phyloP scores from a whole-genome alignment of 139 green algal species.

The Raphidocelis subcapitata region DNA sequence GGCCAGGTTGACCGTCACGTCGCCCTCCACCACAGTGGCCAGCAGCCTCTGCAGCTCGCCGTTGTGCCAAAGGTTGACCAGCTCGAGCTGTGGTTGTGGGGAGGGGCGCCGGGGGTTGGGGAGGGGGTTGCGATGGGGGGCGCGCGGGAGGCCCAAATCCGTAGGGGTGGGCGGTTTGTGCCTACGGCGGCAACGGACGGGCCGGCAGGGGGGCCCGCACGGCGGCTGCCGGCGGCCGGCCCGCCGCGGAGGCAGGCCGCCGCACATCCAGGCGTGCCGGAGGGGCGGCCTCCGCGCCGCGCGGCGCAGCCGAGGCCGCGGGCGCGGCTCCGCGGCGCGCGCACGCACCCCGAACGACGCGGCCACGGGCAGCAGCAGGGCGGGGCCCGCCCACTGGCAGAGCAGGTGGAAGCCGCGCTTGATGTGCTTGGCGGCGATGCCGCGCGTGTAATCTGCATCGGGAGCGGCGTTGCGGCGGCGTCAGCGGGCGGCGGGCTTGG shows the following conservation, averaged over 20 bases:
- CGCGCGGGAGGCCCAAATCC: no score
- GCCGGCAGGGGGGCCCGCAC: no score
- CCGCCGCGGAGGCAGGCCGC: no score
- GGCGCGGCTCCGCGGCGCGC: no score
- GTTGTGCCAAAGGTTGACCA: not conserved
- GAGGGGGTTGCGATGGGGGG: not conserved
- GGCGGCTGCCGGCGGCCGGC: no score
- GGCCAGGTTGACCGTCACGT: not conserved
- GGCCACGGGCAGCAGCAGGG: not conserved
- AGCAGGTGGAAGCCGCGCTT: not conserved
- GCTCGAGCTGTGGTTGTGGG: conserved; percentile 6
- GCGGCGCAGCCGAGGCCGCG: no score
- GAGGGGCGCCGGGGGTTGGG: not conserved
- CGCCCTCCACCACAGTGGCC: not conserved
- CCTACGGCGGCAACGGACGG: no score
- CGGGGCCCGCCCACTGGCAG: not conserved
- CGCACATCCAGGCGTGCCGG: no score
- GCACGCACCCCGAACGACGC: not conserved
- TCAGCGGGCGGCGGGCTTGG: no score
- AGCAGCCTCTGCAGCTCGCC: not conserved
- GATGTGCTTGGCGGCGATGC: conserved; percentile 4
- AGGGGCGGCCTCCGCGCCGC: not conserved
- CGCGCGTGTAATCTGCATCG: conserved; percentile 7
- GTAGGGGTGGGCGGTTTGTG: no score
- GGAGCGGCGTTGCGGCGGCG: no score